Conservation (phyloP, 2,329 filamentous ascomycete species). For the Orbilia brochopaga region DNA sequence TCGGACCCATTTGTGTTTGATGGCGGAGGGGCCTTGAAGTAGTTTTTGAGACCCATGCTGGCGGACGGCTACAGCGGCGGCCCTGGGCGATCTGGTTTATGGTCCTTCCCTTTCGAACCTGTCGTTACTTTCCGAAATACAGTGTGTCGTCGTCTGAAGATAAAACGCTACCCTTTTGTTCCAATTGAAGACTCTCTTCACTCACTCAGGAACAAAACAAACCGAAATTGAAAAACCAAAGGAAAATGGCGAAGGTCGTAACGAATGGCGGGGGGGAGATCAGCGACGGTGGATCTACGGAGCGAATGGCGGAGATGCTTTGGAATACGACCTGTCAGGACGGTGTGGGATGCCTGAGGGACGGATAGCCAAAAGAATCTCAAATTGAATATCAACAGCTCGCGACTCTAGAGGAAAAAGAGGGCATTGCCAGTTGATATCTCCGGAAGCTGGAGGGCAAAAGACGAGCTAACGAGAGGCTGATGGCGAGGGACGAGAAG, state of each 20-base stretch:
- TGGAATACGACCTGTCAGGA: slow-evolving; percentile 25
- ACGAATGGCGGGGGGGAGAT: slow-evolving; percentile 54
- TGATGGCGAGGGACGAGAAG: slow-evolving; percentile 41
- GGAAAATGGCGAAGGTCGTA: slow-evolving; percentile 44
- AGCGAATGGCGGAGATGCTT: slow-evolving; percentile 47
- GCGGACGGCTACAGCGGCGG: slow-evolving; percentile 4
- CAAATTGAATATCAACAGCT: slow-evolving; percentile 53
- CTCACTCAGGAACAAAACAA: slow-evolving; percentile 9
- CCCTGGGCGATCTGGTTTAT: slow-evolving; percentile 48
- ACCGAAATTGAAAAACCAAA: slow-evolving; percentile 19
- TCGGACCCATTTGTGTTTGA: slow-evolving; percentile 60
- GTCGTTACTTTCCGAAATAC: slow-evolving; percentile 21
- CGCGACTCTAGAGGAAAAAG: slow-evolving; percentile 50
- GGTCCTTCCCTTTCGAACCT: slow-evolving; percentile 17
- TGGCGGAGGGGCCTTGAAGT: slow-evolving; percentile 65
- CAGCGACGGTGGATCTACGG: slow-evolving; percentile 21
- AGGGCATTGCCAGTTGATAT: slow-evolving; percentile 50
- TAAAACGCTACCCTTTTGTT: slow-evolving; percentile 44
- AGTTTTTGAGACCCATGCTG: slow-evolving; percentile 68
- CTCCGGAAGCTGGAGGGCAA: slow-evolving; percentile 42
- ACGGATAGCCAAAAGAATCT: slow-evolving; percentile 48
- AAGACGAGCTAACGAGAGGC: slow-evolving; percentile 43
- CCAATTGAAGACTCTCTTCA: slow-evolving; percentile 32
- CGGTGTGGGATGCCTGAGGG: slow-evolving; percentile 15
- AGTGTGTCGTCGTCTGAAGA: slow-evolving; percentile 39